Evolutionary conservation across 2,329 filamentous ascomycete species (phyloP), one percentile per base, ranked within the genome.

Genomic region (Exophiala mesophila): DNA sequence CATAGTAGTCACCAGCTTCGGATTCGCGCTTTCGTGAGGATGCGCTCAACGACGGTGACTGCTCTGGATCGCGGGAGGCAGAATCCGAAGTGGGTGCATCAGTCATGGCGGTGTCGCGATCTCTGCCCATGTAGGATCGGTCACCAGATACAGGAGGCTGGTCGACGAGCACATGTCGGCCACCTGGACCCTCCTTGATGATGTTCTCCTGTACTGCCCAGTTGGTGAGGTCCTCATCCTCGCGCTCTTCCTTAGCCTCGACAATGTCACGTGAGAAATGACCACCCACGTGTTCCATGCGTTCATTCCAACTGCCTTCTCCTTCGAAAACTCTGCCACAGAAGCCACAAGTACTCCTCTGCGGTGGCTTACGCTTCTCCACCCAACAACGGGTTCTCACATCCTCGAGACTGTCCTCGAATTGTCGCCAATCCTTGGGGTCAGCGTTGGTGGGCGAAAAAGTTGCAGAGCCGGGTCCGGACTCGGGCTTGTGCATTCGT

Each of bases 221-320:
- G 5, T 63, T 58, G 23, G 59, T 59, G 29, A 70, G 50, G 8
- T 57, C 63, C 59, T 67, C 37, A 63, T 70, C 62, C 63, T 74
- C 58, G 17, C 54, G 39, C 44, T 67, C 55, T 16, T 61, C 60
- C 53, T 82, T 83, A 26, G 50, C 49, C 39, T 56, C 53, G 24
- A 54, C 50, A 18, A 56, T 47, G 37, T 56, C 53, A 16, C 53
- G 53, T 63, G 92, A 87, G 35, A 90, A 73, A 61, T 96, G 89
- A 45, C 78, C 74, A 0, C 85, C 87, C 2, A 94, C 78, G 63
- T 96, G 89, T 62, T 96, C 89, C 80, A 94, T 87, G 19, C 86
- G 74, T 44, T 82, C 75, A 45, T 92, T 84, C 88, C 88, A 95
- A 15, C 79, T 79, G 5, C 70, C 73, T 0, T 59, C 47, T 0